Base-by-base conservation (phyloP, 2,329 filamentous ascomycete genomes). In the Coniochaeta sp. region DNA sequence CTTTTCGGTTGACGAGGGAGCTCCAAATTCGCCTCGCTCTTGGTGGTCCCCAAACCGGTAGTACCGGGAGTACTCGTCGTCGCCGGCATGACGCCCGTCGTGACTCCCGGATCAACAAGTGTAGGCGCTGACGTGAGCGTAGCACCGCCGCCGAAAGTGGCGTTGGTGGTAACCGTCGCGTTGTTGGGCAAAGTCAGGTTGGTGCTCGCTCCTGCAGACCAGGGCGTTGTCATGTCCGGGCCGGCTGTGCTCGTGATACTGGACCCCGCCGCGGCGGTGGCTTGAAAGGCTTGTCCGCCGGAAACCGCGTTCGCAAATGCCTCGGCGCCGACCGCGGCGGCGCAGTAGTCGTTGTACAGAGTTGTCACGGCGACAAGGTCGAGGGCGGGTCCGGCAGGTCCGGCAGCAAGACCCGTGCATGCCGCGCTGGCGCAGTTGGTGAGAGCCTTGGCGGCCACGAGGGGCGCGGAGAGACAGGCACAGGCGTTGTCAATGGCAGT, bases 361-460 rank as follows among this genome's bases (percentile, higher is more conserved):
- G 30, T 56, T 3, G 30, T 56, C 19, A 56, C 54, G n/a, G 54
- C 54, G 16, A 56, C 54, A 12, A 38, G 54, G 30, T 38, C 54
- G 16, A 7, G 6, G n/a, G 32, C 30, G 14, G 16, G 17, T 9
- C 34, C 34, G 4, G 34, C 19, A 9, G 54, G 10, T 34, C 54
- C 54, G 6, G 54, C 54, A 14, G 54, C 54, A 17, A 14, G 3
- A 16, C 54, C 54, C 10, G 17, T 38, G 54, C 54, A 56, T 12
- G 54, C 54, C 12, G 54, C 54, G 34, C 54, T 56, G 54, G 54
- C 54, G 12, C 54, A 56, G 34, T 56, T 56, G 54, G 54, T 56
- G 30, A 56, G 34, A 17, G 54, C 54, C 3, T 56, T 17, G 30
- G 38, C 17, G 19, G 34, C 54, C 3, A 36, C 34, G 8, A 56